Base-by-base conservation (phyloP, 2,329 filamentous ascomycete genomes). In the Phialophora expanda region DNA sequence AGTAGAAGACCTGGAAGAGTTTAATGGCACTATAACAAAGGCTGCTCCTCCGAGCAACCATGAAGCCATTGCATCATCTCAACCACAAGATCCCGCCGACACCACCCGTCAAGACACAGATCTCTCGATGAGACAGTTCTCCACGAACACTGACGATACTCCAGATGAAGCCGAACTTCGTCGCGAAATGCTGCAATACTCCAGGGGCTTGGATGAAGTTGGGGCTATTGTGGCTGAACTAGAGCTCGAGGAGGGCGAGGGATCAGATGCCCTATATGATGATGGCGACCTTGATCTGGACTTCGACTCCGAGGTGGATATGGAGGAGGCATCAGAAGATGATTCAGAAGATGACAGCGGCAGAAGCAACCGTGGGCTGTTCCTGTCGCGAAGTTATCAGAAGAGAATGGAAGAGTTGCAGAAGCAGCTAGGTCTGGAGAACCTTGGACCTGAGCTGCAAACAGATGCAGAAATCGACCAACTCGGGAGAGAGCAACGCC, bases 141-240 rank as follows among this genome's bases (percentile, higher is more conserved):
- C 66, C 20, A 64, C 57, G 11, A 69, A 69, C 50, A 38, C 62
- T 4, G 85, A 90, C 59, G 95, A 99, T 73, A 87, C 89, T 0
- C 82, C 86, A 12, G 93, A 96, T 70, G 94, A 97, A 69, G 90
- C 92, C 3, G 85, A 85, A 34, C 78, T 97, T 26, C 89, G 95
- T 5, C 87, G 89, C 64, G 89, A 97, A 74, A 98, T 99, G 93
- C 83, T 98, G 7, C 85, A 91, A 69, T 99, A 98, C 75, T 63
- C 59, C 12, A 58, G 48, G 17, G 89, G 91, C 67, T 81, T 97
- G 78, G 89, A 90, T 53, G 94, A 98, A 76, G 89, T 99, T 64
- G 92, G 93, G 3, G 88, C 92, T 44, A 91, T 99, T 2, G 95
- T 99, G 17, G 95, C 95, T 17, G 93, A 98, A 78, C 85, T 99